Conservation (phyloP, 2,329 filamentous ascomycete genomes). For the Metarhizium sp. region DNA sequence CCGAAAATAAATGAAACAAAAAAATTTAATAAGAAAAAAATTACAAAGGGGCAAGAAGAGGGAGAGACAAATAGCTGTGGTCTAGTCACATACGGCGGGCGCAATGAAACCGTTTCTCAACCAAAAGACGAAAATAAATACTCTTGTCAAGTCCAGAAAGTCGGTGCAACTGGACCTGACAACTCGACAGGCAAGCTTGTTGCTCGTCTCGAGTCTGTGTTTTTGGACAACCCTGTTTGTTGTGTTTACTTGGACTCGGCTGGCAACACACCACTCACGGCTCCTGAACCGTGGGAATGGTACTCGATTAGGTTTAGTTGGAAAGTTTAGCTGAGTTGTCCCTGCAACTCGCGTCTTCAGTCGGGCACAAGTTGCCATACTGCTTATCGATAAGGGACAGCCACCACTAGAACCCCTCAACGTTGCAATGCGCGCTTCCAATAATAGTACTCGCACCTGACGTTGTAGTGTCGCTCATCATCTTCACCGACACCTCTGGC, state of each 20-base stretch:
- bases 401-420: not conserved
- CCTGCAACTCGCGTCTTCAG: not conserved
- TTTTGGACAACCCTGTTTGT: not conserved
- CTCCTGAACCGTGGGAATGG: too few species aligned
- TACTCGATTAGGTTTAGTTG: not conserved
- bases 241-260: constrained; percentile 5
- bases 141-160: not conserved
- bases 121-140: not conserved
- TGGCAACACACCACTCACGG: not conserved
- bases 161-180: not conserved
- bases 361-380: not conserved
- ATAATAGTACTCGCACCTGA: too few species aligned
- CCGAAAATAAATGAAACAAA: not conserved
- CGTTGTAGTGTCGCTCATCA: too few species aligned
- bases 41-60: not conserved
- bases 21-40: not conserved
- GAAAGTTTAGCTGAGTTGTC: not conserved
- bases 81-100: not conserved
- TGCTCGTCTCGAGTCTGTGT: not conserved
- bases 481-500: not conserved
- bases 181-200: not conserved
- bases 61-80: not conserved
- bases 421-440: too few species aligned
- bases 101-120: not conserved
- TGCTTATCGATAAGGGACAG: not conserved